Evolutionary conservation across 2,329 filamentous ascomycete genomes (phyloP).

Genomic region (Tolypocladium cylindrosporum): DNA sequence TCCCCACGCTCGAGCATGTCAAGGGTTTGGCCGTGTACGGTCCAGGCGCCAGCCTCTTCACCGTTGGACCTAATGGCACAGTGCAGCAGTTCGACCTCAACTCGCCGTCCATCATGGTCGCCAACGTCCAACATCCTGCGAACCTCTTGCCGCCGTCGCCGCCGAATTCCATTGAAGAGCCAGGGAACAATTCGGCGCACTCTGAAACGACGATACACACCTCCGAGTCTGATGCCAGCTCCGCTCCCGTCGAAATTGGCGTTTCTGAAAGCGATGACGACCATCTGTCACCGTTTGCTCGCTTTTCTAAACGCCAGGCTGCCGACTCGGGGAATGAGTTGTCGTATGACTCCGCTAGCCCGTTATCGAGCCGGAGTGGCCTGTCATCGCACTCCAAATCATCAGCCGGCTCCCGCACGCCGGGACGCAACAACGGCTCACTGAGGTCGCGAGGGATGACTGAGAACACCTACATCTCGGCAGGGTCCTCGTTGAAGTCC

Average conservation of each 20-base stretch:
- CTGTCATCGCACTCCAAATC: conserved; percentile 49
- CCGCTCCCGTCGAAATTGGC: conserved; percentile 45
- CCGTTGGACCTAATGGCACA: conserved; percentile 75
- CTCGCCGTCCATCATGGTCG: conserved; percentile 67
- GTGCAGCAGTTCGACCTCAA: conserved; percentile 95
- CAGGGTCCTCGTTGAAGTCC: conserved; percentile 40
- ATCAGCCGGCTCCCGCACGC: conserved; percentile 43
- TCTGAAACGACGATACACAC: conserved; percentile 36
- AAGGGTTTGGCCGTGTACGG: conserved; percentile 81
- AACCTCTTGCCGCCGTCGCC: conserved; percentile 71
- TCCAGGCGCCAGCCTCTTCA: conserved; percentile 85
- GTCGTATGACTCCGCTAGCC: conserved; percentile 54
- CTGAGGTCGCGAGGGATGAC: conserved; percentile 44
- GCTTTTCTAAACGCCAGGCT: conserved; percentile 63
- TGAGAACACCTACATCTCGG: conserved; percentile 59
- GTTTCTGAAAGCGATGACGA: conserved; percentile 71
- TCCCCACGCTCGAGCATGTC: conserved; percentile 76
- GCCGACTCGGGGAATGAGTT: conserved; percentile 46
- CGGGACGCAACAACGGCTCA: conserved; percentile 39
- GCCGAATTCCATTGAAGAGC: conserved; percentile 70
- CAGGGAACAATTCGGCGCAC: conserved; percentile 40
- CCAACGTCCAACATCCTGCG: conserved; percentile 78
- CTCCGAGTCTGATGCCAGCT: conserved; percentile 44
- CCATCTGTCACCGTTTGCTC: conserved; percentile 64
- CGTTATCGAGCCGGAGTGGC: conserved; percentile 51